Base-by-base conservation (phyloP, 2,329 filamentous ascomycete species). In the Penicillium glabrum region DNA sequence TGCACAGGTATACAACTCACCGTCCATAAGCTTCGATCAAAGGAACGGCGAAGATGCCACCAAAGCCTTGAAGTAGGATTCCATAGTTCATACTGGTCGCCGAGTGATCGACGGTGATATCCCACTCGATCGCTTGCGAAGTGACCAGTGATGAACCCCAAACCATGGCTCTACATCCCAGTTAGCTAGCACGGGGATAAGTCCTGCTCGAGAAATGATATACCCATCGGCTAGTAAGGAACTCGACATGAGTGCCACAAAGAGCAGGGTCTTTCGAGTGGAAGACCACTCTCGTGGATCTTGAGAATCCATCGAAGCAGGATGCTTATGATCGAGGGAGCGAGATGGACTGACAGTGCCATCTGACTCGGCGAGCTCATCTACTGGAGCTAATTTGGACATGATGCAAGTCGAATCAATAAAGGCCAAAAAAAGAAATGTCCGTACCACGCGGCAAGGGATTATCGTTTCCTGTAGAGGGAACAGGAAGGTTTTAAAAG, bases 111-210 rank as follows among this genome's bases (percentile, higher is more conserved):
- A 72, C 51, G 6, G 62, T 66, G 43, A 74, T 69, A 5, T 66
- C 50, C 73, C 72, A 77, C 39, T 70, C 70, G 46, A 70, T 56
- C 8, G 72, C 71, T 56, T 76, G 74, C 11, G 74, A 70, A 14
- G 73, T 74, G 21, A 76, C 59, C 44, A 75, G 56, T 1, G 73
- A 75, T n/a, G 71, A 65, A n/a, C 74, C 74, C 74, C 74, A 76
- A 19, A 72, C 72, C 73, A 75, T 76, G 29, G 65, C 72, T 26
- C 72, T 73, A 29, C 33, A 53, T 14, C 21, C n/a, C 6, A 2
- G n/a, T 39, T 19, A 39, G 35, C 9, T 9, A 39, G 8, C 16
- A 39, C 19, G 11, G 7, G 35, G n/a, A 11, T 39, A 7, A 10
- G 9, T 2, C 1, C 8, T 10, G 24, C 19, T 47, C 5, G 11